Conservation (phyloP, 768 basidiomycete genomes). For the Cyclocybe aegerita region DNA sequence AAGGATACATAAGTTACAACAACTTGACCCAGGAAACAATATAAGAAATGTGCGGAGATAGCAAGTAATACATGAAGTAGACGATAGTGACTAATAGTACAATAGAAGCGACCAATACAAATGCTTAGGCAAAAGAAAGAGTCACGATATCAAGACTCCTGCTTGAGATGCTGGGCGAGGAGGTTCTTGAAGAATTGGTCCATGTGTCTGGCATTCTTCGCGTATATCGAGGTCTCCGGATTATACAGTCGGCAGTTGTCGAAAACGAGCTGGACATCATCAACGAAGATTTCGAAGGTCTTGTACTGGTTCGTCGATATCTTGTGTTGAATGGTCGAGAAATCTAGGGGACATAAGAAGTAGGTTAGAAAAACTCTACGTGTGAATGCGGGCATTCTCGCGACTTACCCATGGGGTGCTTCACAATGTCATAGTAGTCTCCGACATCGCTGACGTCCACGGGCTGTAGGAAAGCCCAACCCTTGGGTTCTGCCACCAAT, state of each 20-base stretch:
- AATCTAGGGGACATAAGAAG: conserved; percentile 50
- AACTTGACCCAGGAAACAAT: too few species aligned
- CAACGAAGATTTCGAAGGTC: conserved; percentile 68
- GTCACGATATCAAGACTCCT: conserved; percentile 11
- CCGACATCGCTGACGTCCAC: conserved; percentile 77
- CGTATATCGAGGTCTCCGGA: conserved; percentile 74
- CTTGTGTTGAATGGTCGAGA: conserved; percentile 85
- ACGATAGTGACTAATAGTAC: neutral
- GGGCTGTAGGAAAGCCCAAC: conserved; percentile 88
- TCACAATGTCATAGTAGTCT: conserved; percentile 90
- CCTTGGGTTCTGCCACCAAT: conserved; percentile 29
- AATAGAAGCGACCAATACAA: neutral
- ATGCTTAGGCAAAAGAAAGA: neutral
- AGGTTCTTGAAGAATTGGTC: conserved; percentile 74
- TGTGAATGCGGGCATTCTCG: neutral
- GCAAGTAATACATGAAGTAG: too few species aligned
- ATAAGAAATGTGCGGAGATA: too few species aligned
- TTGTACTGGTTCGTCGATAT: conserved; percentile 86
- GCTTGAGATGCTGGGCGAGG: conserved; percentile 27
- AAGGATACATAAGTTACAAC: too few species aligned
- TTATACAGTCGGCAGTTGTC: conserved; percentile 92
- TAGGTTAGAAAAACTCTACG: conserved; percentile 1
- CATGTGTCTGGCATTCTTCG: conserved; percentile 81
- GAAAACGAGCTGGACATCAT: conserved; percentile 82
- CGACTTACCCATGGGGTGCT: conserved; percentile 86